Percentiles rank a stretch among this genome's conserved stretches.
phyloP scores from a whole-genome alignment of 805 yeast species.

The Maudiozyma barnettii region DNA sequence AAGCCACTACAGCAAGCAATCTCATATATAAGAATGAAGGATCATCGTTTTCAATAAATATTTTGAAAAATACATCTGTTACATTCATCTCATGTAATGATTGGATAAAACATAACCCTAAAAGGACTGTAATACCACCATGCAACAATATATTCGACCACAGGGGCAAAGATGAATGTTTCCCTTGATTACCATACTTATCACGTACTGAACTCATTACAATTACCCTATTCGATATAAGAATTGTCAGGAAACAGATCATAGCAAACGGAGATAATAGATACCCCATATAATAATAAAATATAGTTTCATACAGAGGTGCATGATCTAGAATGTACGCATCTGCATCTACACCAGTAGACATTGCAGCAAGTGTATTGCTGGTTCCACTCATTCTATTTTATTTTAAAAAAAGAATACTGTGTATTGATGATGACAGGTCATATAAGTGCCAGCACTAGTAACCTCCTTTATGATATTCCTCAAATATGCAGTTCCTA shows the following conservation, averaged over 20 bases:
- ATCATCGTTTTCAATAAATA: background rate
- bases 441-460: too few relatives aligned
- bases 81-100: background rate
- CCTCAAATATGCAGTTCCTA: too few relatives aligned
- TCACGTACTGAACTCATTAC: constrained; percentile 48
- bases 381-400: too few relatives aligned
- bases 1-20: constrained; percentile 10
- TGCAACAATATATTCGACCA: constrained; percentile 30
- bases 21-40: constrained; percentile 4
- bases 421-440: too few relatives aligned
- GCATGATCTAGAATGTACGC: constrained; percentile 3
- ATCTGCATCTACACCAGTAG: background rate
- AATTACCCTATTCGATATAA: constrained; percentile 47
- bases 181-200: constrained; percentile 13
- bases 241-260: constrained; percentile 48
- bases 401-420: too few relatives aligned
- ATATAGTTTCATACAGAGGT: background rate
- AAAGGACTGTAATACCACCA: constrained; percentile 14
- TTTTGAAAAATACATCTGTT: background rate
- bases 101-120: constrained; percentile 1
- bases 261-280: constrained; percentile 42
- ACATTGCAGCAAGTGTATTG: too few relatives aligned
- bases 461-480: too few relatives aligned
- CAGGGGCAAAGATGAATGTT: constrained; percentile 8
- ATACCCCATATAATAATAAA: constrained; percentile 28